Base-by-base conservation (phyloP, 148 eudicot genomes). In the Oxyria digyna region DNA sequence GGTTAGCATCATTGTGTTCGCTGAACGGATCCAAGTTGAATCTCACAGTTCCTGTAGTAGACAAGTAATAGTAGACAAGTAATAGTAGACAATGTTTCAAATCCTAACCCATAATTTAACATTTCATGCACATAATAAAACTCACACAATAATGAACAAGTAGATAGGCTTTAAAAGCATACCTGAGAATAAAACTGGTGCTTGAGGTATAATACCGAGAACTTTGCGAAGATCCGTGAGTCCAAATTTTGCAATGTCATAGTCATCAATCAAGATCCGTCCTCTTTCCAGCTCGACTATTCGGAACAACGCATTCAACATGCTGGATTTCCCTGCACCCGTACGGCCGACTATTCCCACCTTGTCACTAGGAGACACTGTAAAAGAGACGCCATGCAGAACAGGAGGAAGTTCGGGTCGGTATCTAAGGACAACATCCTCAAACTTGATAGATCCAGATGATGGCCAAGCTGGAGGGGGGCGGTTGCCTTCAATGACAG, bases 381-480 rank as follows among this genome's bases (percentile, higher is more conserved):
- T 65, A 73, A 93, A 93, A 52, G 91, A 80, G 67, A 93, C 78
- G 45, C 92, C 98, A 71, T 90, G 96, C 15, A 93, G 77, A n/a
- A 93, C 98, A 14, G 96, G 92, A 74, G 98, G 98, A 71, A 93
- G 96, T 74, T 89, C 98, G 35, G 96, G 96, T 69, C 98, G 80
- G 45, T 93, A 93, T 71, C 98, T 83, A 33, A 93, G 59, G 24
- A 90, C 96, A 71, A 90, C 96, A 76, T 84, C 84, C 74, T 86
- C 86, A 82, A 93, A 93, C 69, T 82, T 78, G 49, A 93, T 88
- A 27, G 91, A 77, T 9, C 98, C 98, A 0, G 81, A 85, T 33
- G 94, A 81, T 71, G 97, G 97, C 97, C 97, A 92, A 14, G 82
- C 97, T 55, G 96, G 97, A 49, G 97, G 96, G 4, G 97, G 97